phyloP scores from a whole-genome alignment of 2,329 filamentous ascomycete genomes.

The Aspergillus ochraceus region DNA sequence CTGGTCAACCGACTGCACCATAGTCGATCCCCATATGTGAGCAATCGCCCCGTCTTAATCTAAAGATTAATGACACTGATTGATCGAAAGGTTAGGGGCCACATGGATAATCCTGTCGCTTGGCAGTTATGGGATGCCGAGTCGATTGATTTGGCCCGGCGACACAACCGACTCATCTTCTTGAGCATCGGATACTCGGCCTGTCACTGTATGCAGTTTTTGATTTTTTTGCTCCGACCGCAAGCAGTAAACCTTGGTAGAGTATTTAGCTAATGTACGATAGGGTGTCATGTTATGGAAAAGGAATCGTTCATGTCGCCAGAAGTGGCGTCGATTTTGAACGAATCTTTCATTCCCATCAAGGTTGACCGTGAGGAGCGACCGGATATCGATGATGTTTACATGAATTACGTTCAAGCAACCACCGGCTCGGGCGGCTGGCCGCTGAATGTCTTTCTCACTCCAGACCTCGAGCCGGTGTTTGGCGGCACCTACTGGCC shows the following conservation, averaged over 20 bases:
- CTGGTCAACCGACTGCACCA: slow-evolving; percentile 59
- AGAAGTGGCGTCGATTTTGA: slow-evolving; percentile 78
- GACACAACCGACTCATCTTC: slow-evolving; percentile 85
- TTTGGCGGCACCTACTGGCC: slow-evolving; percentile 98
- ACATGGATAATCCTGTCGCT: slow-evolving; percentile 77
- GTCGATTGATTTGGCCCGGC: slow-evolving; percentile 72
- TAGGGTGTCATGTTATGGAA: slow-evolving; percentile 87
- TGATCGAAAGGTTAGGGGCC: slow-evolving; percentile 60
- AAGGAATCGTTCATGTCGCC: slow-evolving; percentile 86
- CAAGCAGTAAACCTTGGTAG: background rate
- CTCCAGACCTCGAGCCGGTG: slow-evolving; percentile 86
- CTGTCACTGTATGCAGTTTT: slow-evolving; percentile 74
- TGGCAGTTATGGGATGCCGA: slow-evolving; percentile 89
- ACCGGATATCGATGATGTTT: slow-evolving; percentile 90
- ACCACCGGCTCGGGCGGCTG: slow-evolving; percentile 88
- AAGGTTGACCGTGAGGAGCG: slow-evolving; percentile 92
- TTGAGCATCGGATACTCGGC: slow-evolving; percentile 93
- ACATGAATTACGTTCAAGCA: slow-evolving; percentile 97
- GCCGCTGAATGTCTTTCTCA: slow-evolving; percentile 96
- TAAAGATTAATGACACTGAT: slow-evolving; percentile 12
- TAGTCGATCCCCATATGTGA: slow-evolving; percentile 69
- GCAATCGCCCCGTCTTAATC: slow-evolving; percentile 17
- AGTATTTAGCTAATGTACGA: slow-evolving; percentile 16
- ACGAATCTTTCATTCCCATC: slow-evolving; percentile 84
- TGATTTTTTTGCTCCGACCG: background rate